Evolutionary conservation across 108 stramenopile species (phyloP), one percentile per base, ranked within the genome.

Genomic region (Hondaea fermentalgiana): DNA sequence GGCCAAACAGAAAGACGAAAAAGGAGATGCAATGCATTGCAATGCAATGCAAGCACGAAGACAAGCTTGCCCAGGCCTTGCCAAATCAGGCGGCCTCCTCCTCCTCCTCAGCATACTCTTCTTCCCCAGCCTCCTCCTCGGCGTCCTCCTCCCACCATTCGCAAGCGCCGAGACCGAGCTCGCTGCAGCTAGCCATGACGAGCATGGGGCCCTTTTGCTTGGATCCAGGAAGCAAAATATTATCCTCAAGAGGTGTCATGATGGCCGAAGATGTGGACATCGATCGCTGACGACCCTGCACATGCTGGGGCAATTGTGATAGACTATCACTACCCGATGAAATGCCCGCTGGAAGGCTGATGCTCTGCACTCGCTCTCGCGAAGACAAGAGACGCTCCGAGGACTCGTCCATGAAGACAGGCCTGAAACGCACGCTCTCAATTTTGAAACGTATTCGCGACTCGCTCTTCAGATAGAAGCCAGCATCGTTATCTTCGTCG

Each of bases 131-230:
- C 25, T 3, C 76, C 17, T 23, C 72, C 23, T 72, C 72, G 21
- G 16, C 72, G 51, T 23, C 76, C 43, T 83, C 76, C 51, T 83
- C 76, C 76, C 76, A 83, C 76, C 76, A 83, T 12, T 83, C 76
- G 51, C 45, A 83, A 3, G 51, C 49, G 28, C 76, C 76, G 45
- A 83, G 51, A 6, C 45, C 45, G 51, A 16, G 14, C 76, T 83
- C 76, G 76, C 17, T 23, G 25, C 45, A 53, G 49, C 49, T 25
- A 6, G 49, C 76, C 76, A 83, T 83, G 51, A 83, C 51, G 12
- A 83, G 49, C 76, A 83, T 83, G 12, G 76, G 76, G 51, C 49
- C 76, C 49, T 53, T 53, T 12, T 83, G 64, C 51, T 83, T 83
- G 0, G 45, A 83, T 23, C 51, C 49, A 45, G 76, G 49, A 28